Percentiles rank a stretch among this genome's conserved stretches.
These are phyloP conservation scores for Leucocoprinus leucothites DNA, from an alignment of 768 basidiomycete genomes.

Conservation along the genomic window DNA sequence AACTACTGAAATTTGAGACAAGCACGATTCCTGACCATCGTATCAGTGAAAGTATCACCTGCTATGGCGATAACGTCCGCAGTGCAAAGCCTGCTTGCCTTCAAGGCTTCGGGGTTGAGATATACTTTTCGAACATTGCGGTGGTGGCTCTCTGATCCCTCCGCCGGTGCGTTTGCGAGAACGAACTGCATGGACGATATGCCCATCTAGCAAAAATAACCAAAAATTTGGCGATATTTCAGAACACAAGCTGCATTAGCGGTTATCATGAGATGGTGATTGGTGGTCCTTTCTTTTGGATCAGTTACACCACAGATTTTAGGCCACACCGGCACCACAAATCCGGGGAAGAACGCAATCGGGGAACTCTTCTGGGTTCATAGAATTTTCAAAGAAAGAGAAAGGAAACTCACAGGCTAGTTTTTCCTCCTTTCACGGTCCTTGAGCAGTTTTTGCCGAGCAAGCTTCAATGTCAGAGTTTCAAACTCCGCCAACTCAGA, in stretches of 20 bases:
- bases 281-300: no score
- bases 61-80: conserved; percentile 67
- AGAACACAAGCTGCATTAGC: neutral
- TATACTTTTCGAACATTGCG: conserved; percentile 63
- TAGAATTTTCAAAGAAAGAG: no score
- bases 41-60: conserved; percentile 25
- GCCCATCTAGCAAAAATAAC: conserved; percentile 3
- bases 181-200: conserved; percentile 36
- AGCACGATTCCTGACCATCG: conserved; percentile 22
- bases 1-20: neutral
- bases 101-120: conserved; percentile 60
- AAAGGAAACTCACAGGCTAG: no score
- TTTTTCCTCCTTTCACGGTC: no score
- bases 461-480: no score
- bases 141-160: conserved; percentile 21
- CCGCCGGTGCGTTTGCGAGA: conserved; percentile 33
- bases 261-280: neutral
- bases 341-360: no score
- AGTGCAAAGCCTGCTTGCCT: conserved; percentile 57
- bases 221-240: neutral
- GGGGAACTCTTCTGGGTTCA: no score
- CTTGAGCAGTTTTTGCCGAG: neutral
- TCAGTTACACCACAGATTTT: no score
- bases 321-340: no score
- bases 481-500: neutral